These are phyloP conservation scores for Xylaria sp. DNA, from an alignment of 2,329 filamentous ascomycete species.

Conservation along the genomic window DNA sequence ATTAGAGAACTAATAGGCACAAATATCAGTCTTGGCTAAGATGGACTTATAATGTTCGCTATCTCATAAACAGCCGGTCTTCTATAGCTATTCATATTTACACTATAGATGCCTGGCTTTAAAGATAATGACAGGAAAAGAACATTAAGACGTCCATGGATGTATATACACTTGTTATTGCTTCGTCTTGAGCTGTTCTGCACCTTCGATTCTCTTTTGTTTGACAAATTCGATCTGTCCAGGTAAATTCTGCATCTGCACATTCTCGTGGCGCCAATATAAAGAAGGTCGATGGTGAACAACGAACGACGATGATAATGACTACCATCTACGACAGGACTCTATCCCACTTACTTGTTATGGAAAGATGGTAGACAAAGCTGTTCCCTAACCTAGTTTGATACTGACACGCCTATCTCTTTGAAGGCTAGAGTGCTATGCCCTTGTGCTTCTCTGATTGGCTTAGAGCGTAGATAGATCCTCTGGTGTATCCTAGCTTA, in stretches of 20 bases:
- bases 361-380: background rate
- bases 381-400: background rate
- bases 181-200: too few species aligned
- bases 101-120: too few species aligned
- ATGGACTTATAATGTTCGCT: too few species aligned
- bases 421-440: background rate
- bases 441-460: slow-evolving; percentile 7
- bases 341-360: background rate
- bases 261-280: background rate
- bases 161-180: too few species aligned
- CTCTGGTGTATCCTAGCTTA: background rate
- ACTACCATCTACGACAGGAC: background rate
- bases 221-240: background rate
- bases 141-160: too few species aligned
- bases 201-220: background rate
- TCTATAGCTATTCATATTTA: too few species aligned
- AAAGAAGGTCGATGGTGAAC: background rate
- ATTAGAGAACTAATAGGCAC: too few species aligned
- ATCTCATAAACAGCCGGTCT: too few species aligned
- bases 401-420: background rate
- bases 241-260: background rate
- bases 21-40: too few species aligned
- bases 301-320: background rate
- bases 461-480: background rate
- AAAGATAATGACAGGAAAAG: too few species aligned